Base-by-base conservation (phyloP, 1,139 yeast genomes). In the Kurtzmaniella quercitrusa region DNA sequence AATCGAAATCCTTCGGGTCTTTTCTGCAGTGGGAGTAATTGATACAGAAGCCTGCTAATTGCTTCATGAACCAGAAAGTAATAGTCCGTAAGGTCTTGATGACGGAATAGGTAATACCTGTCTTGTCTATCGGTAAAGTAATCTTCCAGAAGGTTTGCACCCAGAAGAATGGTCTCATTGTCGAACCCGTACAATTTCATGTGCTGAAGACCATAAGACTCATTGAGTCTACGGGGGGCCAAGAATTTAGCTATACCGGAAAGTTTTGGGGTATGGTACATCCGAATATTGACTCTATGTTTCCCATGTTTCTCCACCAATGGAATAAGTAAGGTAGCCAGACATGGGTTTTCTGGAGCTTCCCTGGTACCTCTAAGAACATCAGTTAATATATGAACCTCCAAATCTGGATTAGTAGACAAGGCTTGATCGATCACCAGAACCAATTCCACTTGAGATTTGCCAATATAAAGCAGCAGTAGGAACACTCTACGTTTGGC, bases 151-250 rank as follows among this genome's bases (percentile, higher is more conserved):
- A 93, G 71, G 56, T 93, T 93, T 3, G 98, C 98, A 2, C 98
- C 99, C 17, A 88, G 80, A 38, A 94, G 71, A 16, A 94, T 76
- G 41, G 93, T 81, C 57, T 89, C 96, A 54, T 89, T 82, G 60
- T 93, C 99, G 56, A 89, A 82, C 1, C 98, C 98, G 59, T 93
- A 93, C 34, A 94, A 74, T 61, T 93, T 93, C 98, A 93, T 94
- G 60, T 93, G 99, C 63, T 93, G 99, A 42, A 93, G 71, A 0
- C 99, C 99, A 66, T 76, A 78, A 6, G 95, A 93, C 65, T 93
- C 99, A 60, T 91, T 89, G 48, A 91, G 73, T 48, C 98, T 73
- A 45, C 78, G 84, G 0, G 99, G 98, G 3, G 89, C 73, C 40
- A 87, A 44, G 16, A 66, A 55, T 55, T 82, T 81, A 45, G 78